Evolutionary conservation across 1,139 yeast species (phyloP), one percentile per base, ranked within the genome.

Genomic region (Taphrina populina): DNA sequence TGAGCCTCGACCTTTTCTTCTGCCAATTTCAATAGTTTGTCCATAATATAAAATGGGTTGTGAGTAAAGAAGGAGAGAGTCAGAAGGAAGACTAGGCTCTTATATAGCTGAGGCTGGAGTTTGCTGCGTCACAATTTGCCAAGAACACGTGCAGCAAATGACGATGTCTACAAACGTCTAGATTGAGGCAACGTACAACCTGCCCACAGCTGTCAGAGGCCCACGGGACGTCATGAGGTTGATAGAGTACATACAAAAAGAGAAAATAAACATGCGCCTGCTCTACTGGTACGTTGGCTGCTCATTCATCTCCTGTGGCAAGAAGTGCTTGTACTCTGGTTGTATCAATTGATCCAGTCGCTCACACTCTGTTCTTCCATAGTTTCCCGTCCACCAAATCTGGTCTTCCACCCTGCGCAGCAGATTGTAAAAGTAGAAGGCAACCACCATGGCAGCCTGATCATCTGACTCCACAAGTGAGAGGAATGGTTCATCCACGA

Each of bases 351-450:
- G 27, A 17, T 29, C 19, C 27, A 43, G 19, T 24, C 54, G 45
- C 39, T 36, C 43, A 21, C 46, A 29, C 40, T 49, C 54, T 10
- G 44, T 29, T 7, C 46, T 34, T 10, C 54, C 54, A 20, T 37
- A 49, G 15, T 39, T 32, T 21, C 54, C 46, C 4, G 44, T 49
- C 54, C 54, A 49, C 54, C 54, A 49, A 17, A 49, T 41, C 39
- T 49, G 46, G n/a, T 29, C 39, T 6, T 34, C 52, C 3, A 49
- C 36, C n/a, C 46, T 45, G 4, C 44, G 37, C 5, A 49, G 23
- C 3, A 49, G 46, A 13, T 37, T 40, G 36, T 37, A 49, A 33
- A 36, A 49, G 46, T 49, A 49, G 39, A 21, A 39, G 10, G 44
- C 44, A 7, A 49, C 39, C 7, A 49, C 54, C 36, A 49, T 40